Base-by-base conservation (phyloP, 345 rosid species). In the Gossypium bickii region DNA sequence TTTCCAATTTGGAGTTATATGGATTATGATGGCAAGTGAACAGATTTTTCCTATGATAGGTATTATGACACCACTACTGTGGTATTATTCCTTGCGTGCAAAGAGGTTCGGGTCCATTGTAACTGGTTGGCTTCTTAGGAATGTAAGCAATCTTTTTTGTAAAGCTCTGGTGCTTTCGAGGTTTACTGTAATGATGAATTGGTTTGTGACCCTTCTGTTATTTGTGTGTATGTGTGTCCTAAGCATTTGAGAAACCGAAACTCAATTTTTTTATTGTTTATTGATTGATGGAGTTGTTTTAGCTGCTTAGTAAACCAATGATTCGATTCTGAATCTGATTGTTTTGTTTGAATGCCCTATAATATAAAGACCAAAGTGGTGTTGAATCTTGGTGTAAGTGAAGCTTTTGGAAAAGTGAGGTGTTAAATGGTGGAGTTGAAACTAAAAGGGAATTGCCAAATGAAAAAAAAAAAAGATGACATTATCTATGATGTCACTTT, bases 111-210 rank as follows among this genome's bases (percentile, higher is more conserved):
- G 96, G 61, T 87, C 97, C 60, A 90, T 92, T 71, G 98, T 97
- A 17, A 83, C 91, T 24, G 84, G 90, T 75, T 90, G 94, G 97
- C 96, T 93, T 83, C 76, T 93, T 9, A 96, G 97, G 62, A 90
- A 92, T 81, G 79, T 89, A 53, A 44, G 76, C 97, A 92, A 84
- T 89, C 94, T 62, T 88, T 87, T 84, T 89, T 90, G 47, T 92
- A 89, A 79, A 85, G 92, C 85, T 89, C 93, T 6, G 98, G 97
- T 59, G 98, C 98, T 18, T 94, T 94, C 63, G 98, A 94, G 80
- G 89, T 92, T 77, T 75, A 53, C 79, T 88, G 85, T 85, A 87
- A 89, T 62, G 86, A 86, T 38, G 89, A 90, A 76, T 64, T 78
- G 89, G 97, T 94, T 24, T 78, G 90, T 84, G 5, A 44, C 56